phyloP scores from a whole-genome alignment of 129 eudicot genomes.

The Rutidosis leptorrhynchoides region DNA sequence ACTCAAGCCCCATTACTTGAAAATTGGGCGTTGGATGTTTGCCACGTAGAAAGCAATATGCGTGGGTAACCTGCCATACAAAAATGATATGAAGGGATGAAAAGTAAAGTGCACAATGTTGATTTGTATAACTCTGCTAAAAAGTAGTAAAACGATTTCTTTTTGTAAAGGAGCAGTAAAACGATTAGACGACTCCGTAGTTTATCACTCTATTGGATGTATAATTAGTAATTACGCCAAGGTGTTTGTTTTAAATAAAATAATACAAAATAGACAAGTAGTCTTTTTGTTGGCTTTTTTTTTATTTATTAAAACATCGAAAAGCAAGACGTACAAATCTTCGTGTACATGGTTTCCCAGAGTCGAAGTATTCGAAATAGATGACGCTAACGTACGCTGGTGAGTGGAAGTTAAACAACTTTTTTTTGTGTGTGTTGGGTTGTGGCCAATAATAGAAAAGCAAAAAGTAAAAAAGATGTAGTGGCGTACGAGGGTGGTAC shows the following conservation, averaged over 20 bases:
- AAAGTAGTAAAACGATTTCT: not conserved
- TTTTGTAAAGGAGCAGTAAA: too few relatives aligned
- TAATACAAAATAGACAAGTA: not conserved
- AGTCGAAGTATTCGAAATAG: slow-evolving; percentile 21
- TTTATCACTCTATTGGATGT: not conserved
- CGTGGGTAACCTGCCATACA: too few relatives aligned
- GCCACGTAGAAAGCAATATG: too few relatives aligned
- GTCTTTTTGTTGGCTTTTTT: slow-evolving; percentile 1
- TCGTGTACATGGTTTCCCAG: slow-evolving; percentile 19
- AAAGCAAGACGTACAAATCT: slow-evolving; percentile 15
- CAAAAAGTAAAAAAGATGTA: slow-evolving; percentile 4
- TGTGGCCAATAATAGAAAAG: slow-evolving; percentile 19
- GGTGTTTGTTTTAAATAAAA: not conserved
- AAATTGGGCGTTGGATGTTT: too few relatives aligned
- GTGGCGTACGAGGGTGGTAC: slow-evolving; percentile 37
- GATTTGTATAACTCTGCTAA: not conserved
- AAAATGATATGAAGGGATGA: too few relatives aligned
- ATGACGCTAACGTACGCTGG: not conserved
- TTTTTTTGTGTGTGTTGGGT: not conserved
- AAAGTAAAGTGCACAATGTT: too few relatives aligned
- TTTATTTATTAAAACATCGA: slow-evolving; percentile 15
- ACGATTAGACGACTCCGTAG: too few relatives aligned
- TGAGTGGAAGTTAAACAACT: slow-evolving; percentile 9
- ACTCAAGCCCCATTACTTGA: too few relatives aligned
- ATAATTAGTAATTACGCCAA: not conserved